Percentiles rank a stretch among this genome's conserved stretches.
phyloP scores from a whole-genome alignment of 352 stramenopile species.

The Phytopythium helicoides region DNA sequence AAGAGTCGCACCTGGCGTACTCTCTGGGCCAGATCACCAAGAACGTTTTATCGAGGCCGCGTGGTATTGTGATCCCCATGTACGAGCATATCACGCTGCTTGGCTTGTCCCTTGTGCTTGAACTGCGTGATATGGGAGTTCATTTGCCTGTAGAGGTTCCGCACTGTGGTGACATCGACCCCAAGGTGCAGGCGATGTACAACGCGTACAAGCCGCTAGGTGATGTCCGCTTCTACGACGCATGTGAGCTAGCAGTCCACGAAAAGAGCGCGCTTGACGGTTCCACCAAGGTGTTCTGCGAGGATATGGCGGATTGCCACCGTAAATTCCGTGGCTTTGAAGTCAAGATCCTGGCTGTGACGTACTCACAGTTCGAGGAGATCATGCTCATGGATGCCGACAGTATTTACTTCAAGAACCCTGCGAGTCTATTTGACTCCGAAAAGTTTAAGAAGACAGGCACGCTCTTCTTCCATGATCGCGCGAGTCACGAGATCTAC shows the following conservation, averaged over 20 bases:
- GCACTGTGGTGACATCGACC: conserved; percentile 38
- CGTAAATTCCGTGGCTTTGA: conserved; percentile 31
- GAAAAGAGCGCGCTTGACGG: conserved; percentile 24
- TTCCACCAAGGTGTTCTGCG: conserved; percentile 29
- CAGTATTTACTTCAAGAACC: conserved; percentile 38
- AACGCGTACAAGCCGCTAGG: conserved; percentile 24
- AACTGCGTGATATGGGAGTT: conserved; percentile 30
- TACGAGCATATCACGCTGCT: conserved; percentile 32
- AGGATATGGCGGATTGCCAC: conserved; percentile 29
- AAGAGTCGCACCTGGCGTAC: conserved; percentile 22
- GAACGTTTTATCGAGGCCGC: conserved; percentile 9
- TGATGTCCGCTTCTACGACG: conserved; percentile 29
- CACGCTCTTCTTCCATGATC: conserved; percentile 58
- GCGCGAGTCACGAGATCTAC: conserved; percentile 31
- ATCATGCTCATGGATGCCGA: conserved; percentile 55
- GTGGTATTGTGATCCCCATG: conserved; percentile 40
- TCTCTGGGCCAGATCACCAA: conserved; percentile 18
- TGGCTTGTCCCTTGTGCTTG: conserved; percentile 32
- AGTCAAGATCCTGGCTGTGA: conserved; percentile 37
- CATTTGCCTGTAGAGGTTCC: conserved; percentile 36
- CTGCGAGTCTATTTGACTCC: conserved; percentile 30
- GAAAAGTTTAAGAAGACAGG: conserved; percentile 32
- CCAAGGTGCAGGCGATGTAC: conserved; percentile 13
- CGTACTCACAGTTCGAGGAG: conserved; percentile 49
- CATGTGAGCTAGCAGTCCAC: conserved; percentile 21